These are phyloP conservation scores for Neurospora pannonica DNA, from an alignment of 495 filamentous ascomycete genomes.

Conservation along the genomic window DNA sequence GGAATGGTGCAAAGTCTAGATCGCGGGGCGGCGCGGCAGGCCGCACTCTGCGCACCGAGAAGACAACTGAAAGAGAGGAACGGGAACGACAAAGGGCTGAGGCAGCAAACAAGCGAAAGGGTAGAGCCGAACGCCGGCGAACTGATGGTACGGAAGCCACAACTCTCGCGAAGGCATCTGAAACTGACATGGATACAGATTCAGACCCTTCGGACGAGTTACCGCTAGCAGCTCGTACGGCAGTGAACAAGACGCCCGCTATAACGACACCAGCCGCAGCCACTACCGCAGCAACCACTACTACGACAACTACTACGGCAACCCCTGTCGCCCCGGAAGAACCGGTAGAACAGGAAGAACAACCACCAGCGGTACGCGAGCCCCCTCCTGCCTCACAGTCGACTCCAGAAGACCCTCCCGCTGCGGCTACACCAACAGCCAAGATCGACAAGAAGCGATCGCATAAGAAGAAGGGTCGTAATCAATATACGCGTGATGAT, in stretches of 20 bases:
- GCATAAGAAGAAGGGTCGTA: conserved; percentile 70
- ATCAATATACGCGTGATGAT: conserved; percentile 77
- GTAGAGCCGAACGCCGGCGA: conserved; percentile 59
- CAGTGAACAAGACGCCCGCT: conserved; percentile 19
- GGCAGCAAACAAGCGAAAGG: conserved; percentile 64
- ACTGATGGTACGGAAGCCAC: conserved; percentile 55
- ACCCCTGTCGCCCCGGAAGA: conserved; percentile 6
- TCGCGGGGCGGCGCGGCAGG: conserved; percentile 49
- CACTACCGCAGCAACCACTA: conserved; percentile 10
- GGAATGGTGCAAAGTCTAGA: conserved; percentile 49
- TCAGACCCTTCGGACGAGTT: conserved; percentile 53
- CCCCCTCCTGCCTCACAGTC: conserved; percentile 24
- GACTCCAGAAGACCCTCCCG: conserved; percentile 45
- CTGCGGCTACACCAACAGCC: conserved; percentile 18
- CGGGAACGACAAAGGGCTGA: conserved; percentile 59
- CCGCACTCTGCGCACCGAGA: conserved; percentile 63
- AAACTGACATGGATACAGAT: conserved; percentile 34
- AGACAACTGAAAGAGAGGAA: conserved; percentile 53
- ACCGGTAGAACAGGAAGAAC: conserved; percentile 22
- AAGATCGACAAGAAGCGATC: conserved; percentile 32
- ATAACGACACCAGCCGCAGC: conserved; percentile 8
- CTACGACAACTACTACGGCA: conserved; percentile 1
- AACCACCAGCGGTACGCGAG: conserved; percentile 10
- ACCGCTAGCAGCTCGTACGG: conserved; percentile 35
- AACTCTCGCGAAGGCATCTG: conserved; percentile 14